Percentiles rank a stretch among this genome's conserved stretches.
These are phyloP conservation scores for Phytopythium sindhum DNA, from an alignment of 352 stramenopile genomes.

Conservation along the genomic window DNA sequence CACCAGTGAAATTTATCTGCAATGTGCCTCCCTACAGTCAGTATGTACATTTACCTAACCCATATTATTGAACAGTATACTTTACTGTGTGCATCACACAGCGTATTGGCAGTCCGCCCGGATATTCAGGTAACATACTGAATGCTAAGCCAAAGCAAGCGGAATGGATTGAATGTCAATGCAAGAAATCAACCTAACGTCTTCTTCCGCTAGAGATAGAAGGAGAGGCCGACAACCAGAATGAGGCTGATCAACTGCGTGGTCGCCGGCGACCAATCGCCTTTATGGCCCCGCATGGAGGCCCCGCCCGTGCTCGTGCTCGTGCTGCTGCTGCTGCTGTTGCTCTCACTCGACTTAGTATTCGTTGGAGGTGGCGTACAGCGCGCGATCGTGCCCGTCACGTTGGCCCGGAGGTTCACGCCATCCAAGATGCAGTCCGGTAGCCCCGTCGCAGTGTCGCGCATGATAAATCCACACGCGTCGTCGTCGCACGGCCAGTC, in stretches of 20 bases:
- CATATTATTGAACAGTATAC: too few species aligned
- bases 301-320: neutral
- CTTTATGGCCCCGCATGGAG: neutral
- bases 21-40: too few species aligned
- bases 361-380: neutral
- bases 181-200: neutral
- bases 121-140: too few species aligned
- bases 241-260: neutral
- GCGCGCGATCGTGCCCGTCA: neutral
- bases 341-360: too few species aligned
- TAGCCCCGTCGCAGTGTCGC: neutral
- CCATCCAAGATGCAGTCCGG: neutral
- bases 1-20: too few species aligned
- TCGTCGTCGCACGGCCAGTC: conserved; percentile 1
- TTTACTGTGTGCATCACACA: too few species aligned
- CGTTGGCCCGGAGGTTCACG: neutral
- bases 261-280: neutral
- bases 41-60: too few species aligned
- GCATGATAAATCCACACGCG: neutral
- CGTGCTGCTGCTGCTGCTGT: too few species aligned
- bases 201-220: neutral
- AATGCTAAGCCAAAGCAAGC: too few species aligned
- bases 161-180: too few species aligned
- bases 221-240: neutral
- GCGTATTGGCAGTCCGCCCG: too few species aligned